Percentiles rank a stretch among this genome's conserved stretches.
Evolutionary conservation across 164 flowering plant genomes (phyloP).

Genomic region (Santalum album): DNA sequence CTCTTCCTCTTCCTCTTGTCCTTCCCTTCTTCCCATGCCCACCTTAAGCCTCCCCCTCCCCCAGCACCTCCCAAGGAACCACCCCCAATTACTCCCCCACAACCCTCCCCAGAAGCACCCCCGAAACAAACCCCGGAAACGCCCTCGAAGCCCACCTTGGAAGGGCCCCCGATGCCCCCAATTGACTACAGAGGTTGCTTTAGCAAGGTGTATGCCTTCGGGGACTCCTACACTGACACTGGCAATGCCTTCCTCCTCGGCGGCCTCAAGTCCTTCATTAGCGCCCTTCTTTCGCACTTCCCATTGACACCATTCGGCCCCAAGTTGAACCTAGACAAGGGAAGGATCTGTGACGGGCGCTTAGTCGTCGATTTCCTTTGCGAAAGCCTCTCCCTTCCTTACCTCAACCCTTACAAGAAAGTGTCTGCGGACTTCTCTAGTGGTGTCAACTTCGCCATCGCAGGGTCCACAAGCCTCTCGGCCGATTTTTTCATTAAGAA

Average conservation of each 20-base stretch:
- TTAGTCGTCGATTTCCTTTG: slow-evolving; percentile 55
- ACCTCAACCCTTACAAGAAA: slow-evolving; percentile 37
- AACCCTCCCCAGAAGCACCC: background rate
- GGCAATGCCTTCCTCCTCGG: slow-evolving; percentile 32
- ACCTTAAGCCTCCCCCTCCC: background rate
- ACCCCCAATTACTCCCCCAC: background rate
- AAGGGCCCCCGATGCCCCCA: no score
- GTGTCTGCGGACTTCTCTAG: slow-evolving; percentile 15
- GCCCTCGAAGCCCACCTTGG: background rate
- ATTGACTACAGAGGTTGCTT: slow-evolving; percentile 15
- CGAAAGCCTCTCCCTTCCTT: slow-evolving; percentile 39
- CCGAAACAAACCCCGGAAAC: no score
- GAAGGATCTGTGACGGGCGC: slow-evolving; percentile 52
- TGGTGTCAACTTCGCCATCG: slow-evolving; percentile 72
- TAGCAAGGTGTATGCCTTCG: slow-evolving; percentile 56
- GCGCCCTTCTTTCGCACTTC: background rate
- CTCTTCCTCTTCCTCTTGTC: slow-evolving; percentile 8
- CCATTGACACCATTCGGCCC: slow-evolving; percentile 38
- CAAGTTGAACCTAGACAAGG: slow-evolving; percentile 22
- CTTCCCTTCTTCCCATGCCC: slow-evolving; percentile 8
- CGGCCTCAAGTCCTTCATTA: slow-evolving; percentile 8
- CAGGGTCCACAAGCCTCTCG: slow-evolving; percentile 47
- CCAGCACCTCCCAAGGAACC: background rate
- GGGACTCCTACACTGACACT: slow-evolving; percentile 72
- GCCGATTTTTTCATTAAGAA: slow-evolving; percentile 27